Evolutionary conservation across 371 early-diverging fungal genomes (phyloP).

Genomic region (Neoconidiobolus thromboides): DNA sequence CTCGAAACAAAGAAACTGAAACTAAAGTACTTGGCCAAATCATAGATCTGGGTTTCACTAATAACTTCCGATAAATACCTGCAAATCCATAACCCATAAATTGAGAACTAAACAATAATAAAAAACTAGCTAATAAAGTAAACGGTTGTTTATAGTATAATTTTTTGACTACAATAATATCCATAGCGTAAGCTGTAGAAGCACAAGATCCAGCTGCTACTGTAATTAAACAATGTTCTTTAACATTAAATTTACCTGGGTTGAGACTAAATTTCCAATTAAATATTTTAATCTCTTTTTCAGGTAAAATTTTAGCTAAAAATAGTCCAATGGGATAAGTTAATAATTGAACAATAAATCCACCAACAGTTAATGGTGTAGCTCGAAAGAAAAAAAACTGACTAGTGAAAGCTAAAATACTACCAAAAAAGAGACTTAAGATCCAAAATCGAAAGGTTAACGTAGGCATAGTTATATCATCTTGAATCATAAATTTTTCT

Average conservation of each 20-base stretch:
- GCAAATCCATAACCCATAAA: slow-evolving; percentile 61
- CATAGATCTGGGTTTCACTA: slow-evolving; percentile 51
- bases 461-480: slow-evolving; percentile 41
- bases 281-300: slow-evolving; percentile 41
- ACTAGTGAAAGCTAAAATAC: slow-evolving; percentile 41
- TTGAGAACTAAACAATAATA: neutral
- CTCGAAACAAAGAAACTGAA: slow-evolving; percentile 45
- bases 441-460: slow-evolving; percentile 59
- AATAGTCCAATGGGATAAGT: slow-evolving; percentile 43
- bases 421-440: slow-evolving; percentile 41
- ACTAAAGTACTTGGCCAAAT: slow-evolving; percentile 54
- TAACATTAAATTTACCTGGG: slow-evolving; percentile 27
- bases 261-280: slow-evolving; percentile 26
- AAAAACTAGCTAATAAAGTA: neutral
- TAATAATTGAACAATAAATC: slow-evolving; percentile 42
- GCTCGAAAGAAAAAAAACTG: slow-evolving; percentile 59
- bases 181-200: neutral
- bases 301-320: slow-evolving; percentile 31
- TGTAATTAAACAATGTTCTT: neutral
- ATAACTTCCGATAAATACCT: slow-evolving; percentile 33
- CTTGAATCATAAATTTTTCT: slow-evolving; percentile 9
- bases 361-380: slow-evolving; percentile 34
- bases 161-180: neutral
- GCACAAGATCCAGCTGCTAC: neutral
- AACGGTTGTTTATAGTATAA: neutral